A percentile compares a stretch with the other conserved stretches of the same genome.
Evolutionary conservation across 331 rosid genomes (phyloP).

Genomic region (Pyracantha coccinea): DNA sequence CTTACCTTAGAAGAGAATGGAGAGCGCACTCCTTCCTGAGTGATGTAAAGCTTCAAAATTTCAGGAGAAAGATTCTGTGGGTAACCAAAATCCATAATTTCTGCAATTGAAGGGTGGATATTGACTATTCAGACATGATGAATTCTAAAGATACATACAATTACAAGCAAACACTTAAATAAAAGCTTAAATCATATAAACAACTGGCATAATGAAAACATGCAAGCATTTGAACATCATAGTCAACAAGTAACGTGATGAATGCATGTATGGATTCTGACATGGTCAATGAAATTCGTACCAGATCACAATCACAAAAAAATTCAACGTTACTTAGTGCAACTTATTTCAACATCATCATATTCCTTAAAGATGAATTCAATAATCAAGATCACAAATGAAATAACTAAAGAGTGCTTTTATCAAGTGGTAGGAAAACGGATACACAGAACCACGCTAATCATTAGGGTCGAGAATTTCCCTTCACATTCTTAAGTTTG

Average conservation of each 20-base stretch:
- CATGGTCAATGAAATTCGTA: not conserved
- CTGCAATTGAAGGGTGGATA: conserved; percentile 43
- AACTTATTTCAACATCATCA: not conserved
- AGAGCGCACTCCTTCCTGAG: conserved; percentile 99
- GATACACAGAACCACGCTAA: not conserved
- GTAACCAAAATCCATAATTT: conserved; percentile 99
- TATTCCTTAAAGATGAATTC: not conserved
- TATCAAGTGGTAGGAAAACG: not conserved
- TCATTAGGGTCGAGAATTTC: not conserved
- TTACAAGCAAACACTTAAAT: not conserved
- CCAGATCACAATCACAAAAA: not conserved
- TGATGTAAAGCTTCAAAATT: conserved; percentile 92
- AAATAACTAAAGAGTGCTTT: not conserved
- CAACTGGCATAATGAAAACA: not conserved
- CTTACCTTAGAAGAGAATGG: conserved; percentile 98
- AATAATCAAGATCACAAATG: not conserved
- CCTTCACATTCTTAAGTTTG: not conserved
- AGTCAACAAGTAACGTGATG: not conserved
- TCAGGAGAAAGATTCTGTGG: conserved; percentile 99
- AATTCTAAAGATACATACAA: not conserved
- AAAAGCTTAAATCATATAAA: not conserved
- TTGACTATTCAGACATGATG: conserved; percentile 9
- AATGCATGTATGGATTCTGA: not conserved
- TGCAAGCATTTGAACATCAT: not conserved
- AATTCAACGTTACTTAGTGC: not conserved